Percentiles rank a stretch among this genome's conserved stretches.
phyloP scores from a whole-genome alignment of 148 eudicot species.

The Rhododendron henanense region DNA sequence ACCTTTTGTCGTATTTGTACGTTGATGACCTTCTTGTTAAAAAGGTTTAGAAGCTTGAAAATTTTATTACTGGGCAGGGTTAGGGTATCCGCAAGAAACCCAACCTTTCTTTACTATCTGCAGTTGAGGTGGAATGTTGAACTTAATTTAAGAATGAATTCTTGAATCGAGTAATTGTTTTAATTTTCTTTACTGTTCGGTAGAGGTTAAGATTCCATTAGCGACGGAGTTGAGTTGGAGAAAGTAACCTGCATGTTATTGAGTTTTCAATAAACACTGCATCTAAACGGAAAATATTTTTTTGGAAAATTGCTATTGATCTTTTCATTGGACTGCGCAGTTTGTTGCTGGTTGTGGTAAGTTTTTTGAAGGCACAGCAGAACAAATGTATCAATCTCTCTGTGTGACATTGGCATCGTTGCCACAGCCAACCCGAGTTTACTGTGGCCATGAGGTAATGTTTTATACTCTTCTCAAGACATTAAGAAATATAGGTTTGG shows the following conservation, averaged over 20 bases:
- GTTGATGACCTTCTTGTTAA: neutral
- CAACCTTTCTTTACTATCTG: too few species aligned
- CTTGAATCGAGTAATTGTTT: neutral
- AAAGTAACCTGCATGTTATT: neutral
- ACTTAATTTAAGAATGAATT: neutral
- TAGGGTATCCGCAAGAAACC: neutral
- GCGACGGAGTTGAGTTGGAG: neutral
- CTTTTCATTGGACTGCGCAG: constrained; percentile 30
- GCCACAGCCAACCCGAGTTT: constrained; percentile 87
- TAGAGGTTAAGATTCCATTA: neutral
- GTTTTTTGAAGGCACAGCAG: constrained; percentile 96
- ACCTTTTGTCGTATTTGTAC: neutral
- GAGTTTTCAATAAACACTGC: neutral
- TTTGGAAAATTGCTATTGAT: neutral
- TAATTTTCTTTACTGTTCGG: neutral
- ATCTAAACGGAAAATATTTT: neutral
- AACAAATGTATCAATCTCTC: constrained; percentile 90
- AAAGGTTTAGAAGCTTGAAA: neutral
- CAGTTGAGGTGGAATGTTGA: too few species aligned
- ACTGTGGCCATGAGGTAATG: constrained; percentile 92
- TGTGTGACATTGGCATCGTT: constrained; percentile 79
- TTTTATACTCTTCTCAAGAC: constrained; percentile 1
- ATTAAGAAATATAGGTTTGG: neutral
- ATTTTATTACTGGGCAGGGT: neutral
- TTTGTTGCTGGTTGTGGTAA: constrained; percentile 96